These are phyloP conservation scores for Pythium folliculosum DNA, from an alignment of 352 stramenopile species.

Conservation along the genomic window DNA sequence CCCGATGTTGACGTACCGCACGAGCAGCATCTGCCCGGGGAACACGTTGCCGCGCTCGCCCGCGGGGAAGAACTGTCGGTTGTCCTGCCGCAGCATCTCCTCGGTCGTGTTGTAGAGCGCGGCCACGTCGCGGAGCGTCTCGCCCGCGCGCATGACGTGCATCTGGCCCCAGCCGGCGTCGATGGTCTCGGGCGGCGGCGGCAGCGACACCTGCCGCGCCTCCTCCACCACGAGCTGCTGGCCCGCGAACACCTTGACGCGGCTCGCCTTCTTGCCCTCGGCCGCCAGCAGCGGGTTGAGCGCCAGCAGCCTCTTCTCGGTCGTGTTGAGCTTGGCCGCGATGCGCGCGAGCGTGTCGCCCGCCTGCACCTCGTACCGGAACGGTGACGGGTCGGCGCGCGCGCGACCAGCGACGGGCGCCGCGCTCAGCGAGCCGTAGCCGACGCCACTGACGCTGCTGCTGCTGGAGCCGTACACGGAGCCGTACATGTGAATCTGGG, in stretches of 20 bases:
- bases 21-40: slow-evolving; percentile 73
- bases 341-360: slow-evolving; percentile 68
- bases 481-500: slow-evolving; percentile 23
- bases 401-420: background rate
- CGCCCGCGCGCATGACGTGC: slow-evolving; percentile 71
- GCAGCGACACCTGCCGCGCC: slow-evolving; percentile 62
- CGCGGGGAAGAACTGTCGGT: slow-evolving; percentile 76
- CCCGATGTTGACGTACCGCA: slow-evolving; percentile 77
- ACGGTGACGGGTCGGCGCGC: slow-evolving; percentile 44
- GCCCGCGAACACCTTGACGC: slow-evolving; percentile 64
- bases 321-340: slow-evolving; percentile 66
- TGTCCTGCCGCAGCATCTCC: slow-evolving; percentile 77
- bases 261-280: slow-evolving; percentile 32
- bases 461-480: slow-evolving; percentile 18
- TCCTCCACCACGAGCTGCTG: slow-evolving; percentile 82
- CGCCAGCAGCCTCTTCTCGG: slow-evolving; percentile 48
- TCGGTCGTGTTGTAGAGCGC: slow-evolving; percentile 81
- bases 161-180: slow-evolving; percentile 86
- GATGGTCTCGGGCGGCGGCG: slow-evolving; percentile 74
- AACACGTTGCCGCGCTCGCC: slow-evolving; percentile 71
- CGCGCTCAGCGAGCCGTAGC: slow-evolving; percentile 25
- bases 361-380: slow-evolving; percentile 70
- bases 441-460: slow-evolving; percentile 14
- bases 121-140: slow-evolving; percentile 71
- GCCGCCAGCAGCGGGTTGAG: slow-evolving; percentile 68